Evolutionary conservation across 306 rosid genomes (phyloP).

Genomic region (Inga leiocalycina): DNA sequence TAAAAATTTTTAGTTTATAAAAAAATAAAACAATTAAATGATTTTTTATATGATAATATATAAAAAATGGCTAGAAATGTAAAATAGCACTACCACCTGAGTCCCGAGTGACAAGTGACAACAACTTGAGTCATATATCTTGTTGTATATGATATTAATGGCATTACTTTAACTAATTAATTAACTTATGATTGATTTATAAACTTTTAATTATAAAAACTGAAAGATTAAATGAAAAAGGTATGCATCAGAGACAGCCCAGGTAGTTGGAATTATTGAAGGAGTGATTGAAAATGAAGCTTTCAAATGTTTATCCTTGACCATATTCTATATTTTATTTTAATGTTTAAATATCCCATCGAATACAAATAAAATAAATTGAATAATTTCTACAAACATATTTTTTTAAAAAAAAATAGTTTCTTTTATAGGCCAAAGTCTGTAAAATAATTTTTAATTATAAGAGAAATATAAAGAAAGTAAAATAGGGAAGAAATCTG

Average conservation of each 20-base stretch:
- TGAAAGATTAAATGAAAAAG: neutral
- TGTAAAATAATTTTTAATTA: neutral
- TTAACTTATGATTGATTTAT: neutral
- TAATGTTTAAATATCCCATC: neutral
- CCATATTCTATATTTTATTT: neutral
- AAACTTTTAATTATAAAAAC: neutral
- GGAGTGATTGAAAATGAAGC: slow-evolving; percentile 60
- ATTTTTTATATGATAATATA: neutral
- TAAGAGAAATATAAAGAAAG: neutral
- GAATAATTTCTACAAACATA: neutral
- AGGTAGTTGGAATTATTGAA: slow-evolving; percentile 62
- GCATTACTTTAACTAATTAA: neutral
- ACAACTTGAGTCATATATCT: neutral
- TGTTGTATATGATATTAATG: slow-evolving; percentile 16
- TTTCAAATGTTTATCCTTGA: slow-evolving; percentile 35
- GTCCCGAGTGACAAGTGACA: neutral
- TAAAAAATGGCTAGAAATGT: neutral
- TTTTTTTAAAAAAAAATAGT: neutral
- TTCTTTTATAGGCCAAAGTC: neutral
- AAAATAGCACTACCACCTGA: neutral
- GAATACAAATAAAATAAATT: neutral
- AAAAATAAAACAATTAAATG: neutral
- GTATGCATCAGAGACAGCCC: slow-evolving; percentile 59
- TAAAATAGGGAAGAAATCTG: neutral
- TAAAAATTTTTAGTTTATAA: neutral